phyloP scores from a whole-genome alignment of 805 yeast genomes.

The Grigorovia yakushimaensis region DNA sequence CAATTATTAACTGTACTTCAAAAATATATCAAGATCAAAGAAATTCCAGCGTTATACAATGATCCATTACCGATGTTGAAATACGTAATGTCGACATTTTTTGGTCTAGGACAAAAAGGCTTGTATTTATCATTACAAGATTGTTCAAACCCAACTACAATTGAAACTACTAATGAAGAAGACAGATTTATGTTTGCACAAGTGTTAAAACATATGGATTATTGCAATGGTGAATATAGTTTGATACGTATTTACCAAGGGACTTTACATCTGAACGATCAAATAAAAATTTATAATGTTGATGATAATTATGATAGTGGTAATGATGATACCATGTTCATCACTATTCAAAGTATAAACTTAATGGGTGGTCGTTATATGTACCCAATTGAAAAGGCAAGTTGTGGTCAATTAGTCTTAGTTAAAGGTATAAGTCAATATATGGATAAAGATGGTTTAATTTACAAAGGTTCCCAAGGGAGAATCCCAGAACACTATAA shows the following conservation, averaged over 20 bases:
- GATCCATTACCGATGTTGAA: conserved; percentile 55
- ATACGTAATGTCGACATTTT: conserved; percentile 44
- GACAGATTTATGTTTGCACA: conserved; percentile 29
- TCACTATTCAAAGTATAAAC: conserved; percentile 31
- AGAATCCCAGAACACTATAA: conserved; percentile 4
- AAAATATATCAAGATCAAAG: background rate
- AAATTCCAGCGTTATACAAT: background rate
- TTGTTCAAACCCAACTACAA: background rate
- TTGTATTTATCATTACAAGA: conserved; percentile 36
- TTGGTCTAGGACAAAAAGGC: conserved; percentile 38
- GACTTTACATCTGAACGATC: conserved; percentile 36
- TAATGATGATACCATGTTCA: conserved; percentile 20
- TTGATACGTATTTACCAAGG: conserved; percentile 60
- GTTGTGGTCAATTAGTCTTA: conserved; percentile 60
- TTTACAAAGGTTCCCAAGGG: conserved; percentile 22
- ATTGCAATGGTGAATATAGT: conserved; percentile 44
- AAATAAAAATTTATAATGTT: conserved; percentile 44
- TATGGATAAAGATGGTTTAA: conserved; percentile 42
- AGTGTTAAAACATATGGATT: conserved; percentile 48
- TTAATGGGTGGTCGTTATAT: conserved; percentile 66
- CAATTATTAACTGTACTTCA: background rate
- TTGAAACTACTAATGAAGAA: background rate
- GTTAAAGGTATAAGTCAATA: conserved; percentile 52
- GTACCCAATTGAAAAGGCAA: conserved; percentile 41
- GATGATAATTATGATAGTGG: conserved; percentile 45